phyloP scores from a whole-genome alignment of 176 grass and related monocot species.

The Puccinellia tenuiflora region DNA sequence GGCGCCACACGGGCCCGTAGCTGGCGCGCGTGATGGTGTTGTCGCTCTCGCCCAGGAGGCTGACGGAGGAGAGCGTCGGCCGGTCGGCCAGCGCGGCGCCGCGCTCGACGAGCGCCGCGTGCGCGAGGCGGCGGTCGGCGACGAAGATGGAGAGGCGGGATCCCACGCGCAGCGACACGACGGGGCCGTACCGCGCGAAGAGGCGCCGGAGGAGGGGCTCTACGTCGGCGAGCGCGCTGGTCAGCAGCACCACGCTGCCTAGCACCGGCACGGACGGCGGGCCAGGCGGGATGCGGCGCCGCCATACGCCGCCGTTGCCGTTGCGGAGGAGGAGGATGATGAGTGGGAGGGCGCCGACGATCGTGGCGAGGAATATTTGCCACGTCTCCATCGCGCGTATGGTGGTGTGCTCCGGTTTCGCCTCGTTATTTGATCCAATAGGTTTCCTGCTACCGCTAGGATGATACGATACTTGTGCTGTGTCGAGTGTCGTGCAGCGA shows the following conservation, averaged over 20 bases:
- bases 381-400: background rate
- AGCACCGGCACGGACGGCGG: background rate
- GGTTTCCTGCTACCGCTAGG: background rate
- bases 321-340: background rate
- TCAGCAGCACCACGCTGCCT: background rate
- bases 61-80: background rate
- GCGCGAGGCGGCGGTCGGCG: background rate
- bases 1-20: background rate
- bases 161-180: background rate
- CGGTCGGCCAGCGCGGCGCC: background rate
- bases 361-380: background rate
- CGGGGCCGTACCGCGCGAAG: background rate
- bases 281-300: background rate
- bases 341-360: background rate
- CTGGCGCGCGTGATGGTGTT: background rate
- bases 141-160: background rate
- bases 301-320: background rate
- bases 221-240: background rate
- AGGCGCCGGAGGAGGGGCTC: background rate
- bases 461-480: background rate
- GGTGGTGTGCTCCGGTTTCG: background rate
- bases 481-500: background rate
- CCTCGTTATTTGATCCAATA: background rate
- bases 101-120: background rate
- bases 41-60: background rate